Evolutionary conservation across 495 filamentous ascomycete species (phyloP).

Genomic region (Penicillium soppii): DNA sequence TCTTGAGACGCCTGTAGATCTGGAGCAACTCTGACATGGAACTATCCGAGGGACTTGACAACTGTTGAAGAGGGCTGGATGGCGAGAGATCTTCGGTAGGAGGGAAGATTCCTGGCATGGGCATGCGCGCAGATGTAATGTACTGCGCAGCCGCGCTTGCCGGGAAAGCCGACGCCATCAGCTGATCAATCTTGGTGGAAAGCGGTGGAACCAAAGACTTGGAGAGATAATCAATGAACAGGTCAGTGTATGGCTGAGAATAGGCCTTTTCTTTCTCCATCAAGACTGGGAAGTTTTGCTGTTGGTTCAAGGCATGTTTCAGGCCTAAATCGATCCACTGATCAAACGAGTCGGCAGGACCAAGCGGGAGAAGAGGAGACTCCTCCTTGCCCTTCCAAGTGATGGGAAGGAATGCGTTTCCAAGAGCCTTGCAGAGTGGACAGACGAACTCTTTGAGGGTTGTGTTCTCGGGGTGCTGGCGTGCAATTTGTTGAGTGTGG

Average conservation of each 20-base stretch:
- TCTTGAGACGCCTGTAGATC: slow-evolving; percentile 76
- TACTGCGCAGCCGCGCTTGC: slow-evolving; percentile 25
- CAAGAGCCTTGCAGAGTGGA: slow-evolving; percentile 95
- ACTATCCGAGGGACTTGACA: slow-evolving; percentile 35
- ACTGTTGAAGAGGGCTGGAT: slow-evolving; percentile 35
- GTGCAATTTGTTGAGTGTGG: slow-evolving; percentile 86
- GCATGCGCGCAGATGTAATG: slow-evolving; percentile 30
- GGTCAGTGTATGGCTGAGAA: slow-evolving; percentile 47
- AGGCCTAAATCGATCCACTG: slow-evolving; percentile 46
- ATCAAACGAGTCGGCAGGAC: slow-evolving; percentile 57
- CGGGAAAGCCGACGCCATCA: slow-evolving; percentile 33
- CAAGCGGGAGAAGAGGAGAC: slow-evolving; percentile 66
- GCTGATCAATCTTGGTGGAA: slow-evolving; percentile 54
- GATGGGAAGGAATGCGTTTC: slow-evolving; percentile 92
- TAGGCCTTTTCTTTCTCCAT: slow-evolving; percentile 41
- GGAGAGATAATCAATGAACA: slow-evolving; percentile 64
- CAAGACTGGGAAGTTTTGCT: slow-evolving; percentile 36
- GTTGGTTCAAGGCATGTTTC: slow-evolving; percentile 31
- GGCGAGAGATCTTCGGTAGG: slow-evolving; percentile 32
- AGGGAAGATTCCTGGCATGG: slow-evolving; percentile 51
- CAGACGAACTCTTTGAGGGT: slow-evolving; percentile 86
- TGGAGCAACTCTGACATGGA: slow-evolving; percentile 69
- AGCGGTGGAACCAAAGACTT: slow-evolving; percentile 61
- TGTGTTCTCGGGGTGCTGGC: slow-evolving; percentile 82
- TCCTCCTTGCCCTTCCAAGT: slow-evolving; percentile 93